Conservation (phyloP, 2,329 filamentous ascomycete genomes). For the Diaporthe citri region DNA sequence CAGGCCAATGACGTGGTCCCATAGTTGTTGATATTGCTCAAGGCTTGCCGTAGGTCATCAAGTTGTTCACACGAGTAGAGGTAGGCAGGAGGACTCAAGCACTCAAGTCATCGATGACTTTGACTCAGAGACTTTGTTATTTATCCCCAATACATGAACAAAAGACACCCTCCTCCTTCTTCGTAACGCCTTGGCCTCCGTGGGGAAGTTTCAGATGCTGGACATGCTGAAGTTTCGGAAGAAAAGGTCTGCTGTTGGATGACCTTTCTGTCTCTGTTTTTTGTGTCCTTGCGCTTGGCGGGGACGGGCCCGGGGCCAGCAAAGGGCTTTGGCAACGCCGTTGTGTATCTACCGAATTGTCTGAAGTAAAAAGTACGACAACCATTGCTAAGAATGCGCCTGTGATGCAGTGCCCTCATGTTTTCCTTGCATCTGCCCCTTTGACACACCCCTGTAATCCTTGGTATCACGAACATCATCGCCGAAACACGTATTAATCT, state of each 20-base stretch:
- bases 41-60: not conserved
- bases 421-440: conserved; percentile 34
- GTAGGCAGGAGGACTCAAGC: not conserved
- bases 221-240: conserved; percentile 33
- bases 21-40: not conserved
- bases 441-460: conserved; percentile 31
- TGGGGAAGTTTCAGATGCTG: conserved; percentile 30
- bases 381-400: conserved; percentile 32
- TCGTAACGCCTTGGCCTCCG: conserved; percentile 40
- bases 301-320: conserved; percentile 1
- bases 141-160: conserved; percentile 25
- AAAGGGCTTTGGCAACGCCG: conserved; percentile 14
- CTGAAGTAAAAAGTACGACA: conserved; percentile 18
- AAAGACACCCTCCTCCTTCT: conserved; percentile 27
- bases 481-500: conserved; percentile 36
- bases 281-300: conserved; percentile 10
- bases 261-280: conserved; percentile 21
- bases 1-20: not conserved
- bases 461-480: conserved; percentile 40
- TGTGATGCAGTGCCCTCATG: conserved; percentile 35
- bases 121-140: conserved; percentile 32
- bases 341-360: conserved; percentile 19
- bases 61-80: not conserved
- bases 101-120: not conserved
- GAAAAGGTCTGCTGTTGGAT: conserved; percentile 24